phyloP scores from a whole-genome alignment of 2,329 filamentous ascomycete genomes.

The Alternaria consortialis region DNA sequence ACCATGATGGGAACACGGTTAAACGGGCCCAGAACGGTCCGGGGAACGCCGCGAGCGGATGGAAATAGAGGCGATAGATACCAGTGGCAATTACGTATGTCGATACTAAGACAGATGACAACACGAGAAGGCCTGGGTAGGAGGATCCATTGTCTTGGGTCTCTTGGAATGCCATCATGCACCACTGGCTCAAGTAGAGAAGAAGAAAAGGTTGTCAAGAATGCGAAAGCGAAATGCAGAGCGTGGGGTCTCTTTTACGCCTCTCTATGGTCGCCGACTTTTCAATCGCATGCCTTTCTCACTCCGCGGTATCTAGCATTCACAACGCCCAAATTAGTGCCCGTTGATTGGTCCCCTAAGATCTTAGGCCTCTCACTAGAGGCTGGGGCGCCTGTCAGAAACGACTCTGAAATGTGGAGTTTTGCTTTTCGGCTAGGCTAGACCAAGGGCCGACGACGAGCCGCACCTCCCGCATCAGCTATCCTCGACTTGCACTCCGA shows the following conservation, averaged over 20 bases:
- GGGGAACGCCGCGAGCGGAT: constrained; percentile 33
- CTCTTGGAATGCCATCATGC: constrained; percentile 11
- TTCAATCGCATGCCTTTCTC: background rate
- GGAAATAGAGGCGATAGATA: constrained; percentile 32
- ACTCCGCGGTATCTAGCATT: constrained; percentile 1
- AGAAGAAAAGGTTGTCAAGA: constrained; percentile 3
- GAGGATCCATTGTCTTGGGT: background rate
- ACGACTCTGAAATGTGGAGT: constrained; percentile 7
- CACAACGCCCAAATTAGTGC: background rate
- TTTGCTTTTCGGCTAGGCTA: constrained; percentile 11
- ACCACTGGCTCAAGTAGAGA: constrained; percentile 6
- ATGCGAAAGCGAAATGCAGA: constrained; percentile 4
- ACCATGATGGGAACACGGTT: constrained; percentile 49
- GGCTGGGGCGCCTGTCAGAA: constrained; percentile 4
- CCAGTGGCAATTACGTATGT: constrained; percentile 19
- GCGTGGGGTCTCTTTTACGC: constrained; percentile 11
- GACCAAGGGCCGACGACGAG: constrained; percentile 8
- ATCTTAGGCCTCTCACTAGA: background rate
- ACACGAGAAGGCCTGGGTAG: constrained; percentile 12
- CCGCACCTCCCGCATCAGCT: constrained; percentile 11
- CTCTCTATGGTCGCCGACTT: constrained; percentile 11
- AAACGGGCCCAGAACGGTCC: constrained; percentile 38
- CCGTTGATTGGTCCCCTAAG: constrained; percentile 8
- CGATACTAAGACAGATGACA: constrained; percentile 9
- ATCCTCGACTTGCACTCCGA: background rate